These are phyloP conservation scores for Penicillium longicatenatum DNA, from an alignment of 495 filamentous ascomycete genomes.

Conservation along the genomic window DNA sequence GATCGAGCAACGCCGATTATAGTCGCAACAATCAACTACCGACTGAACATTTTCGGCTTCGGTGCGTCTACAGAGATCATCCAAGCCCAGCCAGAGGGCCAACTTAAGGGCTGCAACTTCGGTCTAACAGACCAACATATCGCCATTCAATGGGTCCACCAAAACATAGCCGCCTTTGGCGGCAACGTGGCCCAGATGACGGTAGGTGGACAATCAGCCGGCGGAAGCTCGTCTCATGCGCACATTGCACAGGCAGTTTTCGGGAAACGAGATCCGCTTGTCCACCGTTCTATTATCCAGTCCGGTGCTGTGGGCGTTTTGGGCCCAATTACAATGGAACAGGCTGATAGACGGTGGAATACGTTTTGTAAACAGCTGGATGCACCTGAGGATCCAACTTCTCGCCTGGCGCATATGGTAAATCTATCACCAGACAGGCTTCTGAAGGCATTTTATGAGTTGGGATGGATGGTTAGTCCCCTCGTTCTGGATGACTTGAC, in stretches of 20 bases:
- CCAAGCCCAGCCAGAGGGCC: not conserved
- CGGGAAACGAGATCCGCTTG: not conserved
- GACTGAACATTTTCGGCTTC: conserved; percentile 7
- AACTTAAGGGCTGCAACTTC: conserved; percentile 2
- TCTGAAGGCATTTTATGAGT: not conserved
- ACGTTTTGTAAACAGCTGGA: not conserved
- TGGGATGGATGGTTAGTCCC: not conserved
- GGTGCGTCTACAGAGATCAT: not conserved
- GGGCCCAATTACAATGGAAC: not conserved
- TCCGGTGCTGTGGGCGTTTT: conserved; percentile 1
- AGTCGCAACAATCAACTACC: conserved; percentile 3
- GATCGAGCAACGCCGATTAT: not conserved
- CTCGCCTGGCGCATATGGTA: not conserved
- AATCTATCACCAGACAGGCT: not conserved
- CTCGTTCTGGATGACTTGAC: not conserved
- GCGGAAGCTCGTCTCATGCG: conserved; percentile 1
- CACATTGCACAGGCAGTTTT: not conserved
- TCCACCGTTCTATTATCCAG: not conserved
- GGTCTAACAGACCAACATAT: conserved; percentile 2
- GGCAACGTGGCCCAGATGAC: conserved; percentile 1
- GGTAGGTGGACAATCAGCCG: conserved; percentile 6
- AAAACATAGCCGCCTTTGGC: conserved; percentile 6
- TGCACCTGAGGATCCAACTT: not conserved
- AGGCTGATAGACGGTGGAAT: not conserved
- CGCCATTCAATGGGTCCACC: conserved; percentile 3